These are phyloP conservation scores for Pilasporangium apinafurcum DNA, from an alignment of 352 stramenopile genomes.

Conservation along the genomic window DNA sequence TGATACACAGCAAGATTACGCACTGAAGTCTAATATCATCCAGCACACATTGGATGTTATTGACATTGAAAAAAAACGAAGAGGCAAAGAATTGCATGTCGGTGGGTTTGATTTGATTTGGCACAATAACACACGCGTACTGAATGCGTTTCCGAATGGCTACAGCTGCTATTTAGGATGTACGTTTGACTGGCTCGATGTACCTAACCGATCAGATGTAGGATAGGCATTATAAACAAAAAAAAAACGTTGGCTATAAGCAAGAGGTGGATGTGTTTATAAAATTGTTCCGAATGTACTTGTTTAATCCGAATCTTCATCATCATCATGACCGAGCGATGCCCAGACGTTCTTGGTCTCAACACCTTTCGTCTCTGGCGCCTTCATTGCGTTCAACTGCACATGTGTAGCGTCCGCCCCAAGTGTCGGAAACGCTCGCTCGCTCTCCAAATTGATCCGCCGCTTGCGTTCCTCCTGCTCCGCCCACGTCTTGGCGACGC, in stretches of 20 bases:
- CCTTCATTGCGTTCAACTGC: conserved; percentile 64
- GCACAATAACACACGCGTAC: conserved; percentile 28
- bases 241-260: not conserved
- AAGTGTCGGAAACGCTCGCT: conserved; percentile 73
- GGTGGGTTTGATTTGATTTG: conserved; percentile 74
- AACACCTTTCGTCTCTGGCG: conserved; percentile 44
- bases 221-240: not conserved
- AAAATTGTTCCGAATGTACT: not conserved
- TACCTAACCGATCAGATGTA: not conserved
- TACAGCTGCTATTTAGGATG: conserved; percentile 63
- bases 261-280: not conserved
- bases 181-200: conserved; percentile 26
- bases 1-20: conserved; percentile 74
- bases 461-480: conserved; percentile 74
- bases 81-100: conserved; percentile 37
- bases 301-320: conserved; percentile 50
- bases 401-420: conserved; percentile 38
- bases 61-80: conserved; percentile 59
- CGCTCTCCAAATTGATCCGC: conserved; percentile 64
- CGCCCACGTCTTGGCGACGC: conserved; percentile 55
- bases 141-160: conserved; percentile 28
- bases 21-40: conserved; percentile 84
- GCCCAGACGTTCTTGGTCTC: conserved; percentile 72
- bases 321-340: conserved; percentile 52
- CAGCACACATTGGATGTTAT: conserved; percentile 86